A percentile compares a stretch with the other conserved stretches of the same genome.
Conservation (phyloP, 1,284 basidiomycete species). For the Ustilago cynodontis region DNA sequence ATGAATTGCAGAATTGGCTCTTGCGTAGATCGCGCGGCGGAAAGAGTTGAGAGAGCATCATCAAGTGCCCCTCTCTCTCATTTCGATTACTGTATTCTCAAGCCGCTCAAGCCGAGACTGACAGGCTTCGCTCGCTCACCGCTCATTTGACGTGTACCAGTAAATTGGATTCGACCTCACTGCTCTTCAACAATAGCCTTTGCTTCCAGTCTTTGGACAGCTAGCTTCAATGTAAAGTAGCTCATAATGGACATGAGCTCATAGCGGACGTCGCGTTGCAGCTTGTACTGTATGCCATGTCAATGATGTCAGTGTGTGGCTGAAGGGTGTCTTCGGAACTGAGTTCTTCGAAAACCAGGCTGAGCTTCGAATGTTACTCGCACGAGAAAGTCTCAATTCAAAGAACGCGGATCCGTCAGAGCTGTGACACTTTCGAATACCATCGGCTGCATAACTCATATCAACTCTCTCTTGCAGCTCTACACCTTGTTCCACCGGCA, state of each 20-base stretch:
- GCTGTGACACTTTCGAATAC: conserved; percentile 13
- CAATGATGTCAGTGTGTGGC: conserved; percentile 6
- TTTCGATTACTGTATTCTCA: too few relatives aligned
- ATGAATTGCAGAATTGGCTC: conserved; percentile 13
- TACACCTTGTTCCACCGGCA: neutral
- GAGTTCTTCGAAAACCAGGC: neutral
- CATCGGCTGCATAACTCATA: conserved; percentile 16
- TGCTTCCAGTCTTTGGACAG: neutral
- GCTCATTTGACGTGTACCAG: neutral
- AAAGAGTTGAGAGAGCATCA: too few relatives aligned
- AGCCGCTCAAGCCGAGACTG: too few relatives aligned
- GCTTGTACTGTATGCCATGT: neutral
- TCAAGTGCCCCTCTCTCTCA: too few relatives aligned
- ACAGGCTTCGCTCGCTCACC: neutral
- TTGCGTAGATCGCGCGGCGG: conserved; percentile 20
- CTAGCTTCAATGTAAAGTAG: neutral
- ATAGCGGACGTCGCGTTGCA: neutral
- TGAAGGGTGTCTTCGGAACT: neutral
- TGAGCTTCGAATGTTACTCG: neutral
- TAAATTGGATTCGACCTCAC: neutral
- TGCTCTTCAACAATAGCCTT: neutral
- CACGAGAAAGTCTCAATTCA: conserved; percentile 8
- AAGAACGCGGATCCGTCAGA: conserved; percentile 31
- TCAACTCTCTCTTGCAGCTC: neutral
- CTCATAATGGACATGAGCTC: neutral